Evolutionary conservation across 2,329 filamentous ascomycete species (phyloP), one percentile per base, ranked within the genome.

Genomic region (Teratosphaeria pseudoeucalypti): DNA sequence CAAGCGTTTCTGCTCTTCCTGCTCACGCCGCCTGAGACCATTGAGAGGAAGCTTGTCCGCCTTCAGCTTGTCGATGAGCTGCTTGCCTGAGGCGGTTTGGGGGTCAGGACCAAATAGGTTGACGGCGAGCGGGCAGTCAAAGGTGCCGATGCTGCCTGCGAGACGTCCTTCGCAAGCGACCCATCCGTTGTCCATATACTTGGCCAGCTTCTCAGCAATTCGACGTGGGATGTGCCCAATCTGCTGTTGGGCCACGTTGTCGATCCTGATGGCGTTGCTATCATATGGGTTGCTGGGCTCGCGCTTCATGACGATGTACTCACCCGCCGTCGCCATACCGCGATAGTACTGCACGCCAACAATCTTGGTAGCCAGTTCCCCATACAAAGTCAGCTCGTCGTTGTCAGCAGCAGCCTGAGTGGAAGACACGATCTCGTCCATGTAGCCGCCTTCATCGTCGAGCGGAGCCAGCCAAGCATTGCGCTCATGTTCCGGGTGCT

Each of bases 171-270:
- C 90, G 6, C 92, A 70, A 1, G 82, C 69, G 9, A 94, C 75
- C 19, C 80, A 80, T 57, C 34, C 14, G 67, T 77, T 67, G 72
- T 87, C 85, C 69, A 95, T 79, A 69, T 89, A 90, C 1, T 81
- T 82, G 0, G 89, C 85, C 57, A 96, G 75, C 72, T 88, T 92
- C n/a, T 78, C 75, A 0, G 85, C 89, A 26, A 90, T 69, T 1
- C 74, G 78, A 12, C 83, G 79, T 6, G 88, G 87, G 49, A 95
- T 78, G 72, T 95, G 90, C 0, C 90, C 90, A 66, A 95, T 89
- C 67, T 95, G 90, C 7, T 73, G 71, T 16, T 84, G 82, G 68
- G 88, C 81, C 14, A 92, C 88, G 71, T 94, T 95, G 66, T 88
- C 81, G 1, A 95, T 83, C 5, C 84, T 82, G 60, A 95, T 90